phyloP scores from a whole-genome alignment of 169 alveolate species.

The Babesia divergens region DNA sequence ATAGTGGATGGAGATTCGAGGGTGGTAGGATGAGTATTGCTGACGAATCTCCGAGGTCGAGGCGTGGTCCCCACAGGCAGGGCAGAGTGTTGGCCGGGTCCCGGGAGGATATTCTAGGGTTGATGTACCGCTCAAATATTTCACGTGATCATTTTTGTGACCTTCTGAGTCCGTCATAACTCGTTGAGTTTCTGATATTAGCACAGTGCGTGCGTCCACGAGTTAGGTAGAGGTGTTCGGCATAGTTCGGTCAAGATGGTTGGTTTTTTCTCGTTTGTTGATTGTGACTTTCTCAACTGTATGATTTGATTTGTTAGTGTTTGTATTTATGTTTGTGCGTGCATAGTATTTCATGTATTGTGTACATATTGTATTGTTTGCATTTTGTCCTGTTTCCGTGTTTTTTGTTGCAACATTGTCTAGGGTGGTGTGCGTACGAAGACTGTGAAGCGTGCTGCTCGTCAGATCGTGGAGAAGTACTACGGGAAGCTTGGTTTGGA shows the following conservation, averaged over 20 bases:
- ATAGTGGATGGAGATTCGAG: no score
- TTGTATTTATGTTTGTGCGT: not conserved
- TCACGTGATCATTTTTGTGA: no score
- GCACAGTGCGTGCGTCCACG: not conserved
- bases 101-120: no score
- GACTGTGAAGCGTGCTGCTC: slow-evolving; percentile 99
- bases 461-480: slow-evolving; percentile 97
- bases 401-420: not conserved
- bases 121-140: no score
- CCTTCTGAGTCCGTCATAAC: no score
- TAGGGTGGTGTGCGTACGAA: slow-evolving; percentile 99
- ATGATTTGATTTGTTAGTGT: not conserved
- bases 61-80: no score
- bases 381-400: not conserved
- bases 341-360: not conserved
- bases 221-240: not conserved
- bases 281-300: not conserved
- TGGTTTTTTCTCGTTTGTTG: not conserved
- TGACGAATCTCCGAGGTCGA: no score
- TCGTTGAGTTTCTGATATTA: no score
- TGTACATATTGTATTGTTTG: not conserved
- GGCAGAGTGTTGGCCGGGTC: no score
- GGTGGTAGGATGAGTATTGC: no score
- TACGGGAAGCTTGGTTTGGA: slow-evolving; percentile 94
- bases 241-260: not conserved